Base-by-base conservation (phyloP, 2,329 filamentous ascomycete species). In the Fusarium denticulatum region DNA sequence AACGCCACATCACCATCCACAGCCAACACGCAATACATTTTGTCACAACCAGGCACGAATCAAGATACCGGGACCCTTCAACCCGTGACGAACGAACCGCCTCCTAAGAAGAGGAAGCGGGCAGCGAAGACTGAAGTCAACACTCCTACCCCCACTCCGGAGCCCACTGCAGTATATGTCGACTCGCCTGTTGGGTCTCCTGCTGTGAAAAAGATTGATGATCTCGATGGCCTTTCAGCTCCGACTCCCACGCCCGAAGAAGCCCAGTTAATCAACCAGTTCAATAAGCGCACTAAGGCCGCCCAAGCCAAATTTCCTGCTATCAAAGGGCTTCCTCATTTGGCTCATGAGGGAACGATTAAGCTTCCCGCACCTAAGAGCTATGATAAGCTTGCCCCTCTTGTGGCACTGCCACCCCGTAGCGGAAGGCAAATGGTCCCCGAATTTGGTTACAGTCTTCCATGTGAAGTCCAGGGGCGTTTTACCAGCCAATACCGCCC, bases 331-430 rank as follows among this genome's bases (percentile, higher is more conserved):
- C 78, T 85, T 7, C 81, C 82, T 3, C 78, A 82, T 69, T 76
- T 86, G 10, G 76, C 82, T 6, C 82, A 80, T 37, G 80, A 82
- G 28, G 83, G 80, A 5, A 81, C 77, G n/a, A 77, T 81, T n/a
- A 85, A 84, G 67, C 78, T 86, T 52, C 81, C 84, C 71, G 82
- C 81, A 2, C 83, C 84, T 10, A 86, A 86, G 71, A 85, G 82
- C 60, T 85, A 84, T 60, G 84, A 86, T 50, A 85, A 85, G 67
- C 77, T 86, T 40, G 79, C 82, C 2, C 84, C 84, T 11, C 76
- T 85, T 32, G 82, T 86, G 22, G 83, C 84, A 12, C 68, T 84
- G 26, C 82, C 84, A 13, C 76, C 84, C 20, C 80, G 80, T 45
- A 84, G 79, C 28, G 81, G 83, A 14, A 83, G 81, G 45, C 72